Evolutionary conservation across 2,329 filamentous ascomycete species (phyloP), one percentile per base, ranked within the genome.

Genomic region (Fusarium armeniacum): DNA sequence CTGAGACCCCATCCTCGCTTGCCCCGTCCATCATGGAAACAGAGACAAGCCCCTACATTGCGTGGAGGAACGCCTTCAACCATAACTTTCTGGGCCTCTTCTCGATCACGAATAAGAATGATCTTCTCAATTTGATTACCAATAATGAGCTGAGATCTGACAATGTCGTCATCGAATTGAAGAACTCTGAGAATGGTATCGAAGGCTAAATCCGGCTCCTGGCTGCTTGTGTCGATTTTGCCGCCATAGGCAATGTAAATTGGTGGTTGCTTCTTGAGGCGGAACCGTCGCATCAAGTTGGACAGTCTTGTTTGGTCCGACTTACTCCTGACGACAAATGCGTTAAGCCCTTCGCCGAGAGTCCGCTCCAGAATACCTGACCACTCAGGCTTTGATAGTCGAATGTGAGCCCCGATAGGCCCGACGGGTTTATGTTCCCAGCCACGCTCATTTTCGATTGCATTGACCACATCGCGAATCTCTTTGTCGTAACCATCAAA

Each of bases 61-160:
- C 80, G 84, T 1, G 90, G 89, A n/a, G 81, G 79, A 6, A 82
- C 83, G 41, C 83, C 84, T 55, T 85, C 84, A 64, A 91, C 88
- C 86, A 97, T 92, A 46, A 92, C 86, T 6, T 84, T 81, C 44
- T 90, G 84, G 2, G 91, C 96, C 58, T 93, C 86, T 2, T 84
- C 79, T 30, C 92, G 84, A 32, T 90, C 84, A 58, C 89, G 84
- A 56, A 98, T 89, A 1, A 99, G 83, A 8, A 97, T 87, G 10
- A 91, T 89, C 78, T 98, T 94, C 66, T 99, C 96, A 54, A 98
- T 93, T 9, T 83, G 81, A 72, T 93, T 87, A 66, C 90, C 91
- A 77, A 98, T 96, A 74, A 99, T 91, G 47, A 98, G 83, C 62
- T 94, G 90, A 65, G 93, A 91, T 51, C 90, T 90, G 22, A 98